A percentile compares a stretch with the other conserved stretches of the same genome.
Conservation (phyloP, 2,329 filamentous ascomycete genomes). For the Hansfordia pulvinata region DNA sequence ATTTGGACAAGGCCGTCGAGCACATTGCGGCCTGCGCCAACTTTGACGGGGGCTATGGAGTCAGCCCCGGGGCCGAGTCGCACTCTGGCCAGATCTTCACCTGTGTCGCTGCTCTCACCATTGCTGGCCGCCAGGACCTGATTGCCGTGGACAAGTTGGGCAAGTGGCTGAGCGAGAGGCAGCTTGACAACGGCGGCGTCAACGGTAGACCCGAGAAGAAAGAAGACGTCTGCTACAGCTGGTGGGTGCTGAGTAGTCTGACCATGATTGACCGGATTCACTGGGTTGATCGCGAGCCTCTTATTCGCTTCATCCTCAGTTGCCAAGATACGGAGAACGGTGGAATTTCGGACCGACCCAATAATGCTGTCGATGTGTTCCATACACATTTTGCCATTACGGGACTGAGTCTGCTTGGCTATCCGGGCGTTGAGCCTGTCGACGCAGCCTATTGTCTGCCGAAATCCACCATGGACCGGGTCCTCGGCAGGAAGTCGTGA, state of each 20-base stretch:
- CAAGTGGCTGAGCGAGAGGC: conserved; percentile 85
- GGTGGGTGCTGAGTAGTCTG: conserved; percentile 93
- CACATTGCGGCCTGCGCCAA: conserved; percentile 78
- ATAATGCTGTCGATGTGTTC: conserved; percentile 94
- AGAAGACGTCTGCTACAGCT: conserved; percentile 96
- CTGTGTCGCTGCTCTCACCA: conserved; percentile 75
- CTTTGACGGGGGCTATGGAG: conserved; percentile 88
- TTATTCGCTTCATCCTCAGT: conserved; percentile 69
- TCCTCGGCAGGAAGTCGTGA: conserved; percentile 33
- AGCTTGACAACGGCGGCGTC: conserved; percentile 73
- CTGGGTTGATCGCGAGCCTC: conserved; percentile 80
- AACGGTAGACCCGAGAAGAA: conserved; percentile 93
- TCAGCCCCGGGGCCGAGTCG: conserved; percentile 80
- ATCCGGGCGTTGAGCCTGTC: conserved; percentile 63
- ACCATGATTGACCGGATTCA: conserved; percentile 78
- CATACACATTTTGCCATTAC: conserved; percentile 85
- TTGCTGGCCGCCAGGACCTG: conserved; percentile 68
- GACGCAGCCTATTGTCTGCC: conserved; percentile 85
- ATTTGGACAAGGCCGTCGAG: conserved; percentile 67
- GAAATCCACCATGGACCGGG: conserved; percentile 46
- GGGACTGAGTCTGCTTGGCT: conserved; percentile 72
- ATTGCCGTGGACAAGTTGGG: conserved; percentile 73
- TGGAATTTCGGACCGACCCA: conserved; percentile 80
- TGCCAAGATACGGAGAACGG: conserved; percentile 80
- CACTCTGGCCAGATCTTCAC: conserved; percentile 95